Conservation (phyloP, 2,329 filamentous ascomycete genomes). For the Dactylella cylindrospora region DNA sequence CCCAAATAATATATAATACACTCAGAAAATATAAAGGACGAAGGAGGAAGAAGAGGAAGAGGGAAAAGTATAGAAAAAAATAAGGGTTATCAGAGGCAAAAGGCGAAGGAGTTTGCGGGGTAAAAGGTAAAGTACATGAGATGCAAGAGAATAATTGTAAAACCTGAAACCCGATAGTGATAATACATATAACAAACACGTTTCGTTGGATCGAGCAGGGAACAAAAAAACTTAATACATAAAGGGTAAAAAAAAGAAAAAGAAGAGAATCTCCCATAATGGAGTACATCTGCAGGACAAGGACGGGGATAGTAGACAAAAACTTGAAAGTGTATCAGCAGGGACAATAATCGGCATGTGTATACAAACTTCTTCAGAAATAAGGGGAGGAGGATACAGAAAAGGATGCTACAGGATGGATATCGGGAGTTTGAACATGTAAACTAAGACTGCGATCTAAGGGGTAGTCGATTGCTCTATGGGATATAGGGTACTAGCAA, state of each 20-base stretch:
- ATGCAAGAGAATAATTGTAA: too few species aligned
- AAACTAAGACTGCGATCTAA: constrained; percentile 44
- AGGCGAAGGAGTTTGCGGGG: not conserved
- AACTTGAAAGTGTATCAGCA: not conserved
- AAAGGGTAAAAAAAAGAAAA: not conserved
- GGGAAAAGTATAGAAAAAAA: not conserved
- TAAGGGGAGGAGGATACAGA: constrained; percentile 11
- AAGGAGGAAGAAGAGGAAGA: not conserved
- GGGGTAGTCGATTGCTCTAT: constrained; percentile 43
- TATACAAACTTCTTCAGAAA: not conserved
- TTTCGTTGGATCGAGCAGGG: not conserved
- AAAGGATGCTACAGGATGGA: constrained; percentile 2
- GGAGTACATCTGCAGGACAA: constrained; percentile 10
- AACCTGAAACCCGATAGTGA: too few species aligned
- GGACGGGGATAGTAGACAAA: not conserved
- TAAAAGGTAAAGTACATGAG: not conserved
- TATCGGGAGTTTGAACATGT: too few species aligned
- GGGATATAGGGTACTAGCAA: constrained; percentile 9
- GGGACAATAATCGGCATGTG: not conserved
- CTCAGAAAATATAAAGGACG: not conserved
- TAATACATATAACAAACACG: not conserved
- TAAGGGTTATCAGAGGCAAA: not conserved
- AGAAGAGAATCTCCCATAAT: not conserved
- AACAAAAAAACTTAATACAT: not conserved
- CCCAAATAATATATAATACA: constrained; percentile 4